Base-by-base conservation (phyloP, 306 rosid genomes). In the Coriaria nepalensis region DNA sequence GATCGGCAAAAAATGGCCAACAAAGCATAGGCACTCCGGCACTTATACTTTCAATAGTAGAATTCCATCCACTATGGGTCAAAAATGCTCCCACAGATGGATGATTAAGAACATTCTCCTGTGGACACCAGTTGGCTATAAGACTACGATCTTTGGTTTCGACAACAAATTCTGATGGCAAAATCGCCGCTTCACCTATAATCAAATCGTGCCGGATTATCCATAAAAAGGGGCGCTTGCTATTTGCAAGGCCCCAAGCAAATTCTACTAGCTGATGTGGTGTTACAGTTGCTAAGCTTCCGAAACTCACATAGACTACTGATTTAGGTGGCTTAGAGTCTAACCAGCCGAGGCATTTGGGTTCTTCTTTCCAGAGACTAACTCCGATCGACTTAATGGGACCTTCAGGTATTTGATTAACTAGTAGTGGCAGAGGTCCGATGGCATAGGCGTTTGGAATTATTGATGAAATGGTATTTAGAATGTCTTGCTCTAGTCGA, bases 21-120 rank as follows among this genome's bases (percentile, higher is more conserved):
- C 60, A 62, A 13, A 62, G 34, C 41, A 62, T 52, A 4, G 67
- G 67, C 32, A 62, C 54, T 7, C 69, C 69, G 0, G 37, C 44
- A 9, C 47, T 8, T 2, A 62, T 0, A 9, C 61, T 20, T 20
- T 20, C 29, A 3, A 20, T 20, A 1, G 29, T 20, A 20, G 29
- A 20, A 20, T 20, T 20, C 68, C 61, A 54, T 2, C 61, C 61
- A 0, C 37, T 6, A 10, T 62, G 68, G 2, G 68, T 63, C 4
- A 63, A 47, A 38, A 38, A 38, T 10, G 2, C 42, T 7, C 42
- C 42, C 2, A 38, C 10, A 6, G 42, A 38, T 38, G 42, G 42
- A 10, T 38, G 10, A 38, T 38, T 38, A 6, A 38, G 42, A 7
- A 38, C 42, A 0, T 38, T 7, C 42, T 38, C 42, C 4, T 38